Percentiles rank a stretch among this genome's conserved stretches.
Evolutionary conservation across 2,329 filamentous ascomycete species (phyloP).

Genomic region (Amesomyces nigricolor): DNA sequence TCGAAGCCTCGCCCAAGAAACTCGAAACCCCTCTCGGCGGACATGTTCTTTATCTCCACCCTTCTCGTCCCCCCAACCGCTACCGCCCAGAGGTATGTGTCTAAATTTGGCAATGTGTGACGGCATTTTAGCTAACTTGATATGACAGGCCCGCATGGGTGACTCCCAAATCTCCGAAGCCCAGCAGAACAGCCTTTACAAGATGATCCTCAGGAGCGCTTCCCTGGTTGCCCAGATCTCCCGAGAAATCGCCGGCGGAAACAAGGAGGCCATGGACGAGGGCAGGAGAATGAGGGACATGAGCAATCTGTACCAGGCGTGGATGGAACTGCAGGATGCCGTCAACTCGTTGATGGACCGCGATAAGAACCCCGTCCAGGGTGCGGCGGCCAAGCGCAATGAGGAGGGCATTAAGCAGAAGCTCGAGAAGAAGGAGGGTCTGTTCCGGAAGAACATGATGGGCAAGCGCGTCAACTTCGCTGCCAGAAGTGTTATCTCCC

Average conservation of each 20-base stretch:
- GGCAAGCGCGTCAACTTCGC: conserved; percentile 99
- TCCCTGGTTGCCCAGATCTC: conserved; percentile 69
- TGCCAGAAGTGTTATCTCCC: conserved; percentile 94
- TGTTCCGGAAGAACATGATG: conserved; percentile 99
- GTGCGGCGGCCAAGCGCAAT: conserved; percentile 68
- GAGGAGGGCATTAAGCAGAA: conserved; percentile 97
- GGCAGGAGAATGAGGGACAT: conserved; percentile 52
- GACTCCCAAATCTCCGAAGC: conserved; percentile 79
- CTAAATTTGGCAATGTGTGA: not conserved
- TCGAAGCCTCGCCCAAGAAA: conserved; percentile 60
- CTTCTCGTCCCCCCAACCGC: conserved; percentile 88
- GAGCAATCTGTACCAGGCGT: conserved; percentile 72
- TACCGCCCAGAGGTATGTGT: conserved; percentile 65
- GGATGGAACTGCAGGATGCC: conserved; percentile 76
- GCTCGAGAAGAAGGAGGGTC: conserved; percentile 95
- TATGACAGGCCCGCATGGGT: conserved; percentile 59
- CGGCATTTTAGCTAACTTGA: not conserved
- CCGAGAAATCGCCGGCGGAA: conserved; percentile 55
- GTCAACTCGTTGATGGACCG: conserved; percentile 93
- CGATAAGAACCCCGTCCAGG: conserved; percentile 76
- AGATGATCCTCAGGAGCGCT: conserved; percentile 71
- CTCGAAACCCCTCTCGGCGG: conserved; percentile 55
- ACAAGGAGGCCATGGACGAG: conserved; percentile 34
- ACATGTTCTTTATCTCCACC: conserved; percentile 91
- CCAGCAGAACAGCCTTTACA: conserved; percentile 83